These are phyloP conservation scores for Backusella psychrophila DNA, from an alignment of 192 early-diverging fungal species.

Conservation along the genomic window DNA sequence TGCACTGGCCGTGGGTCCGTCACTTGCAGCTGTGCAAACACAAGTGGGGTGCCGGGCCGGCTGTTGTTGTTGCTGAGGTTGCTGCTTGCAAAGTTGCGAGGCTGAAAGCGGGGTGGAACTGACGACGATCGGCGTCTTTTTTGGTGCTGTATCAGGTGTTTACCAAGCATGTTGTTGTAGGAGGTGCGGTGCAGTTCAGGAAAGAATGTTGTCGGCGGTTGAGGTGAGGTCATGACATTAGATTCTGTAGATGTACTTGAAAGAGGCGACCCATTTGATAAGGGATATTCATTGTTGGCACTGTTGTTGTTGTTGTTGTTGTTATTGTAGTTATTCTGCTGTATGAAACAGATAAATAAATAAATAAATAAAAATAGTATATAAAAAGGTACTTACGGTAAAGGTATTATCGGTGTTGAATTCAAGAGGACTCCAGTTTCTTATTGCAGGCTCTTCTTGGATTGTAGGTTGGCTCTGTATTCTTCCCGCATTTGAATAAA, in stretches of 20 bases:
- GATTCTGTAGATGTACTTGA: constrained; percentile 14
- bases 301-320: no score
- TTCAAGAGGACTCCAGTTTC: background rate
- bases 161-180: background rate
- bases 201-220: constrained; percentile 3
- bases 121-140: constrained; percentile 18
- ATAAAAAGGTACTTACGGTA: background rate
- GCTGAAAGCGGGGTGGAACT: constrained; percentile 11
- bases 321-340: background rate
- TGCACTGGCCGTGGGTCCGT: constrained; percentile 17
- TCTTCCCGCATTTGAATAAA: background rate
- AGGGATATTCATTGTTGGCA: background rate
- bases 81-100: background rate
- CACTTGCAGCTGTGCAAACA: constrained; percentile 20
- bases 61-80: background rate
- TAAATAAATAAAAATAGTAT: background rate
- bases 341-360: background rate
- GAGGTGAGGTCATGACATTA: constrained; percentile 12
- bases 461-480: constrained; percentile 4
- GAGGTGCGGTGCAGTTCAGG: constrained; percentile 17
- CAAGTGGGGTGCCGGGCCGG: background rate
- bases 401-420: background rate
- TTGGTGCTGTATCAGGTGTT: constrained; percentile 5
- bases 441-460: constrained; percentile 11
- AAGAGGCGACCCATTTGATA: background rate